A percentile compares a stretch with the other conserved stretches of the same genome.
Conservation (phyloP, 78 protist species). For the Chrysochromulina tobinii region DNA sequence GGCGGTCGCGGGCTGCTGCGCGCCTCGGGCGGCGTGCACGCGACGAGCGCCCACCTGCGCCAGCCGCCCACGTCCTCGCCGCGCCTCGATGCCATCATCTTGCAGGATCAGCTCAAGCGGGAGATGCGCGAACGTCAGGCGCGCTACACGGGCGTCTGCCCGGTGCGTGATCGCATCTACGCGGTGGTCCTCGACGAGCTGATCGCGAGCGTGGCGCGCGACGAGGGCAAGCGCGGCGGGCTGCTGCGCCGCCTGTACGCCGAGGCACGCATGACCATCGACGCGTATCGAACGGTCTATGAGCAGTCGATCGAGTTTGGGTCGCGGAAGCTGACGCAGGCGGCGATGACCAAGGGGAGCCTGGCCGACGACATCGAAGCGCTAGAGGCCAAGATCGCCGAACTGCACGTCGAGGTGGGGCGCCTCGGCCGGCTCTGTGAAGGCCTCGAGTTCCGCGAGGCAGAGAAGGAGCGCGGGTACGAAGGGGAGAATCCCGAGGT, state of each 20-base stretch:
- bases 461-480: not conserved
- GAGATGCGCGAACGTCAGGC: not conserved
- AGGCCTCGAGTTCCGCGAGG: not conserved
- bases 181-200: not conserved
- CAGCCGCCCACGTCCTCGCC: not conserved
- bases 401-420: not conserved
- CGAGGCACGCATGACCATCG: not conserved
- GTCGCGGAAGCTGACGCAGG: not conserved
- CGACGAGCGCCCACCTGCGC: not conserved
- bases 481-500: not conserved
- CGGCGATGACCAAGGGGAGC: not conserved
- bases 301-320: not conserved
- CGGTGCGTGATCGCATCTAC: not conserved
- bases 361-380: not conserved
- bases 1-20: no score
- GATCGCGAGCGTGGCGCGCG: not conserved
- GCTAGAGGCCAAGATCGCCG: not conserved
- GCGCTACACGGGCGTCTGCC: not conserved
- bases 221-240: not conserved
- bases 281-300: not conserved
- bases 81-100: slow-evolving; percentile 3
- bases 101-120: slow-evolving; percentile 8
- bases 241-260: not conserved
- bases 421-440: not conserved
- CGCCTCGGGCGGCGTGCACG: no score